Percentiles rank a stretch among this genome's conserved stretches.
Conservation (phyloP, 2,329 filamentous ascomycete species). For the Xylariaceae sp. region DNA sequence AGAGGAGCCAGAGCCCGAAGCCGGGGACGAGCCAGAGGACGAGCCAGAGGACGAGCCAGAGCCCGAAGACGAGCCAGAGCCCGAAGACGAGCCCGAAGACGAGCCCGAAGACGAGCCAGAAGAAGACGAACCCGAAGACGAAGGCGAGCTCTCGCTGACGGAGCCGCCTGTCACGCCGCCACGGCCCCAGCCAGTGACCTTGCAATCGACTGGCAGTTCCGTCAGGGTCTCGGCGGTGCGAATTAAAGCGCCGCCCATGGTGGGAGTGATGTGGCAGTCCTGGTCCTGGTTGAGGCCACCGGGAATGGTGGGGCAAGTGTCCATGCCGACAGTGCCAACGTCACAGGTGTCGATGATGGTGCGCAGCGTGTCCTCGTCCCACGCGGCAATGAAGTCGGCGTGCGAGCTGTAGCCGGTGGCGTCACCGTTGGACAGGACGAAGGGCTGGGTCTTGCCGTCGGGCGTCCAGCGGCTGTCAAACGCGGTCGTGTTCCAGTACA, state of each 20-base stretch:
- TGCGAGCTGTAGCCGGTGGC: slow-evolving; percentile 63
- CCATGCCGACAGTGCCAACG: slow-evolving; percentile 51
- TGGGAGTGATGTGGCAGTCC: slow-evolving; percentile 43
- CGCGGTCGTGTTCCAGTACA: slow-evolving; percentile 51
- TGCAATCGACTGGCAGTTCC: slow-evolving; percentile 48
- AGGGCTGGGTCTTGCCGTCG: slow-evolving; percentile 50
- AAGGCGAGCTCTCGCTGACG: slow-evolving; percentile 6
- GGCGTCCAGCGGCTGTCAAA: slow-evolving; percentile 47
- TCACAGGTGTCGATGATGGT: slow-evolving; percentile 61
- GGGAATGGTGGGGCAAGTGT: slow-evolving; percentile 52
- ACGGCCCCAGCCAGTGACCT: slow-evolving; percentile 43
- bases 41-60: no score
- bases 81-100: background rate
- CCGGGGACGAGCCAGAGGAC: no score
- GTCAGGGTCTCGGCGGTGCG: slow-evolving; percentile 30
- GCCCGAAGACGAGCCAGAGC: background rate
- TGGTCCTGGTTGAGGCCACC: slow-evolving; percentile 41
- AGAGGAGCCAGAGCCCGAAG: no score
- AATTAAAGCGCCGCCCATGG: slow-evolving; percentile 36
- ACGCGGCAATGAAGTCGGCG: slow-evolving; percentile 66
- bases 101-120: background rate
- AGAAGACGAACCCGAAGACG: slow-evolving; percentile 5
- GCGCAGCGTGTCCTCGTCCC: slow-evolving; percentile 59
- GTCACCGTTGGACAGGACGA: slow-evolving; percentile 64
- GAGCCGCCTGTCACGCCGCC: slow-evolving; percentile 23